Percentiles rank a stretch among this genome's conserved stretches.
phyloP scores from a whole-genome alignment of 371 early-diverging fungal species.

The Mortierella sp. region DNA sequence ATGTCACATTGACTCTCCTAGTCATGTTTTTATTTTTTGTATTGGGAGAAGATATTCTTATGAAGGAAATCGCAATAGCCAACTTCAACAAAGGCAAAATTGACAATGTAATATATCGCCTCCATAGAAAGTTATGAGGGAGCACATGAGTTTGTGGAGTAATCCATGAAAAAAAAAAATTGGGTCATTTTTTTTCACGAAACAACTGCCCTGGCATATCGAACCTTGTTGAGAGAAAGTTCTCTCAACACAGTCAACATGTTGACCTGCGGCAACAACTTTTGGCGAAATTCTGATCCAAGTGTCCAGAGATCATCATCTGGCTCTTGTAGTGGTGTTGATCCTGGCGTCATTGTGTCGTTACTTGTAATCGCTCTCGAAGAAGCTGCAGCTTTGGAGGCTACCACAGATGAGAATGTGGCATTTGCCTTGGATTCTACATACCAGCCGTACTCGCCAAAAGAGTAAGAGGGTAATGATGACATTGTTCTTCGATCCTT shows the following conservation, averaged over 20 bases:
- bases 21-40: no score
- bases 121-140: no score
- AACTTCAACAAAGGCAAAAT: no score
- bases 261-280: slow-evolving; percentile 26
- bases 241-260: slow-evolving; percentile 21
- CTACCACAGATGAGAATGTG: not conserved
- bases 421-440: slow-evolving; percentile 15
- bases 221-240: slow-evolving; percentile 35
- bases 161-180: not conserved
- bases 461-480: not conserved
- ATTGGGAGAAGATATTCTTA: no score
- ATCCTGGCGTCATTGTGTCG: not conserved
- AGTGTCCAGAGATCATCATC: slow-evolving; percentile 24
- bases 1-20: no score
- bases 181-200: not conserved
- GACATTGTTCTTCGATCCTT: not conserved
- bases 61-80: no score
- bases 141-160: no score
- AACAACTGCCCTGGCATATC: slow-evolving; percentile 16
- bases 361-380: not conserved
- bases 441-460: slow-evolving; percentile 19
- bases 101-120: no score
- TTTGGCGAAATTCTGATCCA: slow-evolving; percentile 30
- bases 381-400: slow-evolving; percentile 1
- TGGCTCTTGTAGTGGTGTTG: not conserved